A percentile compares a stretch with the other conserved stretches of the same genome.
phyloP scores from a whole-genome alignment of 768 basidiomycete genomes.

The Leccinellum luteum region DNA sequence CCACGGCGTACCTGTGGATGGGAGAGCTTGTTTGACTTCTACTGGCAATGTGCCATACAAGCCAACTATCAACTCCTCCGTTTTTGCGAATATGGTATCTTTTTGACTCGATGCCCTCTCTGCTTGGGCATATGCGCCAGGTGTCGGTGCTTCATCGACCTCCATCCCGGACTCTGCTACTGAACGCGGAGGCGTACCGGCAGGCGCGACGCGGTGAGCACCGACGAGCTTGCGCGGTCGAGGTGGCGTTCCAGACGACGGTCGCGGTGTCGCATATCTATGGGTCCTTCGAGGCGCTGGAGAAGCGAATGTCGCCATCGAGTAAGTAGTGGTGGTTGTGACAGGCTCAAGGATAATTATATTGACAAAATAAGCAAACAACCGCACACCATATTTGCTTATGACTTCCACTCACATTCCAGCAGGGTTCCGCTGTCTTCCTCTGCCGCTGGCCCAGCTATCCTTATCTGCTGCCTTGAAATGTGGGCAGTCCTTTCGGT shows the following conservation, averaged over 20 bases:
- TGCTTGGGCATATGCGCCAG: conserved; percentile 35
- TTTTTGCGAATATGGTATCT: conserved; percentile 61
- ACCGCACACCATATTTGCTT: not conserved
- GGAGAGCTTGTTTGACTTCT: conserved; percentile 71
- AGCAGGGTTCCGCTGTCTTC: conserved; percentile 55
- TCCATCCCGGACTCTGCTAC: conserved; percentile 61
- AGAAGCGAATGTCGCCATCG: conserved; percentile 53
- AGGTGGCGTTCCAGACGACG: conserved; percentile 24
- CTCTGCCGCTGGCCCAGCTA: conserved; percentile 64
- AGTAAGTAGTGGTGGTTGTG: conserved; percentile 7
- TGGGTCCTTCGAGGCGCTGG: conserved; percentile 57
- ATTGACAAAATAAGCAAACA: conserved; percentile 7
- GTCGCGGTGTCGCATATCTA: conserved; percentile 28
- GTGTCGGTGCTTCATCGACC: conserved; percentile 52
- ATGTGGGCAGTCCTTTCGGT: conserved; percentile 86
- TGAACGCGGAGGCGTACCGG: conserved; percentile 27
- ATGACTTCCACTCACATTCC: conserved; percentile 14
- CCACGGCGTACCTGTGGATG: conserved; percentile 54
- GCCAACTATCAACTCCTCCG: conserved; percentile 62
- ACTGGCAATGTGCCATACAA: conserved; percentile 70
- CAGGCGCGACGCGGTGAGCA: conserved; percentile 18
- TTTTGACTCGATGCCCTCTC: conserved; percentile 35
- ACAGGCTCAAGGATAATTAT: too few species aligned
- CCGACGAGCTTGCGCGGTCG: conserved; percentile 27
- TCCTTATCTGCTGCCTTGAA: conserved; percentile 75